Conservation (phyloP, 2,329 filamentous ascomycete genomes). For the Trichoderma lentiforme region DNA sequence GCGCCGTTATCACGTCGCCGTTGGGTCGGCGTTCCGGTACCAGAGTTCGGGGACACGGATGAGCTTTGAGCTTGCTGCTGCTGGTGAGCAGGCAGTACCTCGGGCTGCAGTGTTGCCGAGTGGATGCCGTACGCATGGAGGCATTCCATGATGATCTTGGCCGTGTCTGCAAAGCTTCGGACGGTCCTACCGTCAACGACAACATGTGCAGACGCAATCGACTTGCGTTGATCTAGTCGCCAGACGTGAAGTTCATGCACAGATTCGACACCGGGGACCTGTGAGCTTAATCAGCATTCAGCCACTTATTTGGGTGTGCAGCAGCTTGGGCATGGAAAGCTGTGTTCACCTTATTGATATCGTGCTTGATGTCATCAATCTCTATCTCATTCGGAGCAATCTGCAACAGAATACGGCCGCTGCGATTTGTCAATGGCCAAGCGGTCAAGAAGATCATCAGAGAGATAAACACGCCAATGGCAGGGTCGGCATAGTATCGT, state of each 20-base stretch:
- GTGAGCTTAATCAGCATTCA: background rate
- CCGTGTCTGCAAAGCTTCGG: conserved; percentile 56
- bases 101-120: conserved; percentile 67
- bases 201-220: conserved; percentile 67
- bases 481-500: conserved; percentile 70
- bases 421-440: conserved; percentile 58
- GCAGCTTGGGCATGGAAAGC: background rate
- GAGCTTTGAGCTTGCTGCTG: conserved; percentile 9
- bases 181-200: conserved; percentile 58
- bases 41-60: conserved; percentile 18
- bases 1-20: conserved; percentile 25
- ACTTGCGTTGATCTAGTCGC: conserved; percentile 67
- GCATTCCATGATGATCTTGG: conserved; percentile 63
- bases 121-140: conserved; percentile 72
- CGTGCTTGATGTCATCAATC: conserved; percentile 61
- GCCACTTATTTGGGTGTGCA: background rate
- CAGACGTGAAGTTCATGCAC: conserved; percentile 74
- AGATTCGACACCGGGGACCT: conserved; percentile 64
- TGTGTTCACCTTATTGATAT: conserved; percentile 57
- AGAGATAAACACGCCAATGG: conserved; percentile 64
- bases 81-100: conserved; percentile 34
- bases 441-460: conserved; percentile 68
- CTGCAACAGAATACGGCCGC: conserved; percentile 65
- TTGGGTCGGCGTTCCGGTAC: conserved; percentile 19
- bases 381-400: conserved; percentile 60